phyloP scores from a whole-genome alignment of 2,329 filamentous ascomycete species.

The Beauveria brongniartii region DNA sequence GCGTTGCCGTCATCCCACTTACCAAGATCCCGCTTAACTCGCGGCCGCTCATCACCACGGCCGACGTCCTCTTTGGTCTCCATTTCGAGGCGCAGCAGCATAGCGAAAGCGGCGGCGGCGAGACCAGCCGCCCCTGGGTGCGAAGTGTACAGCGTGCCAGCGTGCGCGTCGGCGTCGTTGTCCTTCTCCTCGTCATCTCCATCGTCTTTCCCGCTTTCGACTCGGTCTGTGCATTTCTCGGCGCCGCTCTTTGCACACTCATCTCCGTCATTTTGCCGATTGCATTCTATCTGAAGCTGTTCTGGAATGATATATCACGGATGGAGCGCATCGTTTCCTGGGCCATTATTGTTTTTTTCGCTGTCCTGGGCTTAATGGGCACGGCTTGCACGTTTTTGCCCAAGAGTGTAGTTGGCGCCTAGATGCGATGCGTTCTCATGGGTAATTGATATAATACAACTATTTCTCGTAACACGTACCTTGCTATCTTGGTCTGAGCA shows the following conservation, averaged over 20 bases:
- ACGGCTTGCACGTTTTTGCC: slow-evolving; percentile 87
- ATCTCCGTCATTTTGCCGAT: slow-evolving; percentile 89
- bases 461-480: neutral
- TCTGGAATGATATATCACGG: slow-evolving; percentile 59
- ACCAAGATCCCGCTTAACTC: slow-evolving; percentile 92
- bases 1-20: slow-evolving; percentile 85
- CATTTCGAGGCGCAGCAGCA: slow-evolving; percentile 38
- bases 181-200: slow-evolving; percentile 69
- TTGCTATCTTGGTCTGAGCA: neutral
- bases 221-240: slow-evolving; percentile 84
- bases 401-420: slow-evolving; percentile 58
- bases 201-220: slow-evolving; percentile 69
- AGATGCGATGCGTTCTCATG: neutral
- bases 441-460: neutral
- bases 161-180: slow-evolving; percentile 57
- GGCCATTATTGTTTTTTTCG: slow-evolving; percentile 60
- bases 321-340: slow-evolving; percentile 60
- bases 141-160: slow-evolving; percentile 34
- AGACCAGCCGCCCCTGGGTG: slow-evolving; percentile 28
- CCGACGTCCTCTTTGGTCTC: slow-evolving; percentile 73
- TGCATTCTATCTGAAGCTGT: slow-evolving; percentile 84
- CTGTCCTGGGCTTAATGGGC: slow-evolving; percentile 62
- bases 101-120: slow-evolving; percentile 26
- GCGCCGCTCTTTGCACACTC: slow-evolving; percentile 82
- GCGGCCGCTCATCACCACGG: slow-evolving; percentile 76